A percentile compares a stretch with the other conserved stretches of the same genome.
These are phyloP conservation scores for Wickerhamiella brachini DNA, from an alignment of 805 yeast species.

Conservation along the genomic window DNA sequence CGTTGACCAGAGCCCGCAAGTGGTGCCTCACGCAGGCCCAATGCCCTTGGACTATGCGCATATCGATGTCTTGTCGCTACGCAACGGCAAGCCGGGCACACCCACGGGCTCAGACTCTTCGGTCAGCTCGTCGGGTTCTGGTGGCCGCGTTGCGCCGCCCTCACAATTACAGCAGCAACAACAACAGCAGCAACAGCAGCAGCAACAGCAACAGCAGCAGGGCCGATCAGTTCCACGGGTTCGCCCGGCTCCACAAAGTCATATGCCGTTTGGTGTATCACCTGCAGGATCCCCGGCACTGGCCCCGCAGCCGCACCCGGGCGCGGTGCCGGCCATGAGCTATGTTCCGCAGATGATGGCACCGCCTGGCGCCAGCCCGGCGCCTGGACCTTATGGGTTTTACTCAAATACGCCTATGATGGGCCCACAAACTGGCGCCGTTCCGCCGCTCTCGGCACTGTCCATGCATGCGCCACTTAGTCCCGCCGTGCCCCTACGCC, in stretches of 20 bases:
- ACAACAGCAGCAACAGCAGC: slow-evolving; percentile 2
- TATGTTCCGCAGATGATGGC: background rate
- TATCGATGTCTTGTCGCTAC: background rate
- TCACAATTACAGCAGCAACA: slow-evolving; percentile 1
- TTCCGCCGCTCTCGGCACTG: slow-evolving; percentile 8
- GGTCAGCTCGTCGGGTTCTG: background rate
- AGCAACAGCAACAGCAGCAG: slow-evolving; percentile 2
- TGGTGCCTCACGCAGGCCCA: slow-evolving; percentile 5
- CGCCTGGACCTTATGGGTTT: background rate
- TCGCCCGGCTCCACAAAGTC: background rate
- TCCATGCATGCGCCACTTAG: slow-evolving; percentile 5
- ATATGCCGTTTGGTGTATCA: background rate
- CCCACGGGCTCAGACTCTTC: background rate
- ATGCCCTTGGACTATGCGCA: background rate
- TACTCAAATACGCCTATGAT: background rate
- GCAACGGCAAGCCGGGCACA: background rate
- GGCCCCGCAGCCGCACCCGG: background rate
- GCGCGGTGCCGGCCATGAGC: slow-evolving; percentile 1
- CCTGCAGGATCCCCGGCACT: background rate
- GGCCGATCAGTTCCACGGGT: background rate
- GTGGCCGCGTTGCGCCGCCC: background rate
- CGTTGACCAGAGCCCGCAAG: slow-evolving; percentile 3
- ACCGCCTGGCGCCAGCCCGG: slow-evolving; percentile 3
- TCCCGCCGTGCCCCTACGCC: background rate
- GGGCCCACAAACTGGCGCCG: slow-evolving; percentile 8